These are phyloP conservation scores for Forsythia suspensa DNA, from an alignment of 257 asterid genomes.

Conservation along the genomic window DNA sequence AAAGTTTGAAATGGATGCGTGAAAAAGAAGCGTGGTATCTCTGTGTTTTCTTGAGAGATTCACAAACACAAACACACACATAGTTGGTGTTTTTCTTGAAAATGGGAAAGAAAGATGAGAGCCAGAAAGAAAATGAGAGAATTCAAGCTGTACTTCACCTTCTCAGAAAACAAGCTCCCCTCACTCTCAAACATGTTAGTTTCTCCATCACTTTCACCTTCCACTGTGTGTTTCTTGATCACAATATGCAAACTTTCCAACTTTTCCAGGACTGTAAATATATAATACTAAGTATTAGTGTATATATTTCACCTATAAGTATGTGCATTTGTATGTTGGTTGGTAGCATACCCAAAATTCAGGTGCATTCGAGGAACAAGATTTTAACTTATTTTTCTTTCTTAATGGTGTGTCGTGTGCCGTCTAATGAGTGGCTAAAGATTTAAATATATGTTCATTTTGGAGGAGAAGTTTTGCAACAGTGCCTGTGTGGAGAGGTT, in stretches of 20 bases:
- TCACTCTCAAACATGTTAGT: slow-evolving; percentile 74
- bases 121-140: slow-evolving; percentile 53
- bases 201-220: slow-evolving; percentile 3
- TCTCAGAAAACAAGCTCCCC: slow-evolving; percentile 76
- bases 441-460: not conserved
- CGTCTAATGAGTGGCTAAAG: too few relatives aligned
- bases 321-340: not conserved
- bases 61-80: slow-evolving; percentile 5
- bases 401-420: not conserved
- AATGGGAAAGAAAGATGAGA: slow-evolving; percentile 77
- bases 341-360: not conserved
- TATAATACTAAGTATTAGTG: not conserved
- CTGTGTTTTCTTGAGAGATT: slow-evolving; percentile 42
- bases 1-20: slow-evolving; percentile 68
- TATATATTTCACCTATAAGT: not conserved
- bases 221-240: slow-evolving; percentile 1
- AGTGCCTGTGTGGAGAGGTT: slow-evolving; percentile 79
- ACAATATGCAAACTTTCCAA: too few relatives aligned
- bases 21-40: slow-evolving; percentile 63
- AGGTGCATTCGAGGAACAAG: not conserved
- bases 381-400: not conserved
- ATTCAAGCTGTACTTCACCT: slow-evolving; percentile 69
- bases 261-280: too few relatives aligned
- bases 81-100: slow-evolving; percentile 16
- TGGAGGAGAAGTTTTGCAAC: slow-evolving; percentile 86